These are phyloP conservation scores for Quercus ilex DNA, from an alignment of 306 rosid genomes.

Conservation along the genomic window DNA sequence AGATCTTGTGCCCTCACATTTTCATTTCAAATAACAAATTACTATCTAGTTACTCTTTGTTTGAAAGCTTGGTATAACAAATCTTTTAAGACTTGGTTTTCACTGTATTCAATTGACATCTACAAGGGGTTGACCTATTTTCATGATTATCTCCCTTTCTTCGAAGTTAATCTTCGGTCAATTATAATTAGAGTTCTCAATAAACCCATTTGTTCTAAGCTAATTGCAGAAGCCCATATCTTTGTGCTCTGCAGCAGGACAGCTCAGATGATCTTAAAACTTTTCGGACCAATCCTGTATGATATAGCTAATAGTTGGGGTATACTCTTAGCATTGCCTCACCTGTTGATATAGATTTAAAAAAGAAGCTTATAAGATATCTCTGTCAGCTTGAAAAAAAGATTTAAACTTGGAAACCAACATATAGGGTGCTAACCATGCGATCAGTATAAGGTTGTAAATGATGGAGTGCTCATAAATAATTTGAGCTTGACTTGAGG, in stretches of 20 bases:
- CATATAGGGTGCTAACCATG: no score
- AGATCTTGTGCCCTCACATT: neutral
- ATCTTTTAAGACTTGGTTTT: neutral
- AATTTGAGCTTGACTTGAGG: no score
- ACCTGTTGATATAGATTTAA: neutral
- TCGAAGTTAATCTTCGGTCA: neutral
- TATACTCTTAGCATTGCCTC: conserved; percentile 20
- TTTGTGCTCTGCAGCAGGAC: conserved; percentile 85
- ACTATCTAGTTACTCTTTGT: neutral
- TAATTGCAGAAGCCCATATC: conserved; percentile 65
- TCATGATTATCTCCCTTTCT: neutral
- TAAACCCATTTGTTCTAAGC: conserved; percentile 1
- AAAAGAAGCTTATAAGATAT: no score
- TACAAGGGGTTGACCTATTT: neutral
- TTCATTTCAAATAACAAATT: neutral
- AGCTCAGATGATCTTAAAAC: conserved; percentile 62
- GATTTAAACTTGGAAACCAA: no score
- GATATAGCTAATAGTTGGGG: conserved; percentile 46
- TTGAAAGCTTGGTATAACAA: neutral
- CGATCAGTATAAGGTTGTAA: no score
- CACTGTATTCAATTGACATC: neutral
- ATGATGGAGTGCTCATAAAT: no score
- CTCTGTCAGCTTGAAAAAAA: no score
- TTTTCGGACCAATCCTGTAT: conserved; percentile 63
- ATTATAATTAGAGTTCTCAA: neutral